These are phyloP conservation scores for Glaciozyma antarctica DNA, from an alignment of 768 basidiomycete genomes.

Conservation along the genomic window DNA sequence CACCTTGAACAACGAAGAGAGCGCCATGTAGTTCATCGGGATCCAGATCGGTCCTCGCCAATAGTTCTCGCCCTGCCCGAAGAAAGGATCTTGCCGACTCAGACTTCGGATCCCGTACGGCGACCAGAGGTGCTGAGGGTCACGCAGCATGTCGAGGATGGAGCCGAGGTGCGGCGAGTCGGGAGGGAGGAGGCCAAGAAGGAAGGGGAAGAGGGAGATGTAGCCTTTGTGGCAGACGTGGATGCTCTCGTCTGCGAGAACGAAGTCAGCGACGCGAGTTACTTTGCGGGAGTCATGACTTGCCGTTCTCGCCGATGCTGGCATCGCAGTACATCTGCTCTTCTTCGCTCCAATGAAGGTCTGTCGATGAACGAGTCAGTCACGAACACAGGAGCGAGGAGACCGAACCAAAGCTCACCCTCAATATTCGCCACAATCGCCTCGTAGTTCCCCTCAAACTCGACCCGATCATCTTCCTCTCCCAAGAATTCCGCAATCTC, in stretches of 20 bases:
- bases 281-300: constrained; percentile 2
- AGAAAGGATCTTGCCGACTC: constrained; percentile 77
- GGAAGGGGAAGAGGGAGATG: constrained; percentile 84
- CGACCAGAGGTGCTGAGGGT: constrained; percentile 85
- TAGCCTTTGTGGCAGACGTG: constrained; percentile 86
- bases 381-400: neutral
- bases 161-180: constrained; percentile 68
- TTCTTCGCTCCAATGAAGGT: constrained; percentile 86
- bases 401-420: constrained; percentile 46
- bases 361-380: constrained; percentile 41
- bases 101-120: constrained; percentile 79
- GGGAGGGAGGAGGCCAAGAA: constrained; percentile 67
- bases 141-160: constrained; percentile 68
- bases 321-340: constrained; percentile 89
- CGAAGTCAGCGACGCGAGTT: neutral
- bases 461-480: constrained; percentile 67
- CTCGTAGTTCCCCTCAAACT: constrained; percentile 65
- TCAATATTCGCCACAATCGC: constrained; percentile 78
- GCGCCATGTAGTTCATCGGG: constrained; percentile 89
- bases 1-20: constrained; percentile 69
- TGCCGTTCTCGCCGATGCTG: constrained; percentile 73
- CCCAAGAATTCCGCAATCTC: constrained; percentile 79
- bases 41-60: constrained; percentile 97
- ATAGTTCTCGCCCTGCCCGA: constrained; percentile 88
- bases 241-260: constrained; percentile 67